phyloP scores from a whole-genome alignment of 257 asterid genomes.

The Striga asiatica region DNA sequence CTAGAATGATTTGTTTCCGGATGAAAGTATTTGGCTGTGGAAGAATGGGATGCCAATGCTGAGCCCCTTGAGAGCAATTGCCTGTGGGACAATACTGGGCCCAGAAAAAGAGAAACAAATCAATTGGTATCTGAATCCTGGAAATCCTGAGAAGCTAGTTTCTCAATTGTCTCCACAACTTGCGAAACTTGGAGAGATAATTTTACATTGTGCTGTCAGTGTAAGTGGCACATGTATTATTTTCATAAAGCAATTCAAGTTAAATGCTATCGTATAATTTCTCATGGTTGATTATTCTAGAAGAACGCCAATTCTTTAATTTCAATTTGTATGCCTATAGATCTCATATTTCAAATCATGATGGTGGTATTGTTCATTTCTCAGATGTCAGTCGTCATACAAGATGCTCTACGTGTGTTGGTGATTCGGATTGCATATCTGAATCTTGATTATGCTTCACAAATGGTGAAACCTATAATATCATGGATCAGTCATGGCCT shows the following conservation, averaged over 20 bases:
- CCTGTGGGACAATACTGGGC: slow-evolving; percentile 66
- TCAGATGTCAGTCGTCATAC: slow-evolving; percentile 46
- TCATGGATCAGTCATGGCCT: slow-evolving; percentile 55
- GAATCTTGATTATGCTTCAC: slow-evolving; percentile 54
- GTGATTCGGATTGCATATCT: slow-evolving; percentile 66
- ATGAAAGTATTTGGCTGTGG: slow-evolving; percentile 80
- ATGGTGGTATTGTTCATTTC: slow-evolving; percentile 14
- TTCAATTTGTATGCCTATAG: background rate
- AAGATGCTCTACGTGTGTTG: slow-evolving; percentile 76
- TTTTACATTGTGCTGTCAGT: slow-evolving; percentile 50
- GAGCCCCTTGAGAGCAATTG: slow-evolving; percentile 52
- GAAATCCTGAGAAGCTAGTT: slow-evolving; percentile 61
- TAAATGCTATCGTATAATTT: slow-evolving; percentile 1
- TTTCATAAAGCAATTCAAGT: background rate
- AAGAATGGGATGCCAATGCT: slow-evolving; percentile 75
- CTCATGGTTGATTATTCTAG: background rate
- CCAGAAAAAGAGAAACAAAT: slow-evolving; percentile 62
- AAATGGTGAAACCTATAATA: slow-evolving; percentile 57
- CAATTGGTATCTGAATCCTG: slow-evolving; percentile 72
- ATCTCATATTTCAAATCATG: slow-evolving; percentile 11
- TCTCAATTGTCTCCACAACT: slow-evolving; percentile 41
- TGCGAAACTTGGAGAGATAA: slow-evolving; percentile 25
- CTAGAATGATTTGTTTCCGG: slow-evolving; percentile 80
- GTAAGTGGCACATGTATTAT: slow-evolving; percentile 27
- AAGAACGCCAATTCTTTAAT: background rate